Conservation (phyloP, 1,284 basidiomycete species). For the Malassezia arunalokei region DNA sequence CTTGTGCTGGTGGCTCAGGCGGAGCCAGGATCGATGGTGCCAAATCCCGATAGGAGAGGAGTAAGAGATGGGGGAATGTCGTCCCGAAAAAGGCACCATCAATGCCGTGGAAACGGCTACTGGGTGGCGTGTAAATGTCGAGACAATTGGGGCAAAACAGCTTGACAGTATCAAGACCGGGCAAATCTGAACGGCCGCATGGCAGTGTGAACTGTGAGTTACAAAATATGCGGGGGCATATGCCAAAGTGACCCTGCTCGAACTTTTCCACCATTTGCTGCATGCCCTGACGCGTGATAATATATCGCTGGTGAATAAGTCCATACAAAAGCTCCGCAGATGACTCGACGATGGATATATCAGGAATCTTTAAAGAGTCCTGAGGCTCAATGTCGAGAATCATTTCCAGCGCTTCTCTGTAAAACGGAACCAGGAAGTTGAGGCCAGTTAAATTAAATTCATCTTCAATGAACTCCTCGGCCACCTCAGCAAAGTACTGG, state of each 20-base stretch:
- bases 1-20: background rate
- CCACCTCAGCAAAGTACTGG: slow-evolving; percentile 78
- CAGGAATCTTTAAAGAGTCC: slow-evolving; percentile 64
- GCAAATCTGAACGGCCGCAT: slow-evolving; percentile 86
- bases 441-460: slow-evolving; percentile 98
- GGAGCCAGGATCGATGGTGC: slow-evolving; percentile 38
- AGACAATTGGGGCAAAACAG: slow-evolving; percentile 97
- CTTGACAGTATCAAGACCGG: slow-evolving; percentile 96
- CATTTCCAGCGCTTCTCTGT: slow-evolving; percentile 99
- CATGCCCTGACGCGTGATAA: slow-evolving; percentile 82
- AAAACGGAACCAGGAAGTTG: slow-evolving; percentile 87
- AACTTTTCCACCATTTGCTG: slow-evolving; percentile 97
- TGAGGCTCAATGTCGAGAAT: slow-evolving; percentile 97
- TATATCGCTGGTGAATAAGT: slow-evolving; percentile 91
- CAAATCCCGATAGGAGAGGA: slow-evolving; percentile 72
- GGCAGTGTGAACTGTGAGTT: slow-evolving; percentile 79
- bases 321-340: slow-evolving; percentile 96
- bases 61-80: slow-evolving; percentile 92
- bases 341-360: slow-evolving; percentile 94
- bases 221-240: slow-evolving; percentile 91
- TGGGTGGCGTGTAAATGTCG: slow-evolving; percentile 89
- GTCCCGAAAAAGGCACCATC: slow-evolving; percentile 99
- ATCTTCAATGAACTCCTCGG: slow-evolving; percentile 98
- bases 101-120: slow-evolving; percentile 85
- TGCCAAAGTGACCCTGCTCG: slow-evolving; percentile 80